Base-by-base conservation (phyloP, 495 filamentous ascomycete species). In the Recurvomyces mirabilis region DNA sequence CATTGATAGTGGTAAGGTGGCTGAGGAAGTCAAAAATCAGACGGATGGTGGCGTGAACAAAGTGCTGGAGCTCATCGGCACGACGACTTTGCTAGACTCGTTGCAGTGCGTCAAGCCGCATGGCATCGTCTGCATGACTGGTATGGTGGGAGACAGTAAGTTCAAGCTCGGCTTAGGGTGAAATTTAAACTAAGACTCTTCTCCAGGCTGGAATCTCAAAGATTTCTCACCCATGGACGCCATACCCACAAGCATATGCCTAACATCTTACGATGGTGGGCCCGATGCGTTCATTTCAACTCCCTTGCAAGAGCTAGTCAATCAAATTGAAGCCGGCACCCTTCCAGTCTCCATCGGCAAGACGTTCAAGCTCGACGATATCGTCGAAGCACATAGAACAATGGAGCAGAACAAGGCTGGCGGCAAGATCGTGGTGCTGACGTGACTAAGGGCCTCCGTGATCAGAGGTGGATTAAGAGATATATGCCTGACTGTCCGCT, bases 51-150 rank as follows among this genome's bases (percentile, higher is more conserved):
- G 58, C 6, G 68, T 64, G 22, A 66, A 74, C 32, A 73, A 72
- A 38, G 63, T 74, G 9, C 58, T 75, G 12, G 65, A 73, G 51
- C 52, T 72, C 3, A 60, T 72, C 29, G 69, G 67, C 1, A 61
- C 59, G 4, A 58, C 57, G 4, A 62, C 58, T 0, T 44, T 71
- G 26, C 39, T 57, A 4, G 71, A 75, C 46, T 70, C 67, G 3
- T 33, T 74, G 39, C 44, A 59, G 22, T 67, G 64, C 44, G 54
- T 55, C 1, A 54, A 57, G 31, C 37, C 54, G 15, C 62, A 63
- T 9, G 71, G 72, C 0, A 64, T 62, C 17, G 64, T 72, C 4
- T 73, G 66, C 55, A 62, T 72, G 62, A 63, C 67, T 0, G 72
- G 69, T 1, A 72, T 75, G 21, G 65, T 71, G 22, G 69, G 70